phyloP scores from a whole-genome alignment of 2,329 filamentous ascomycete genomes.

The Tolypocladium ophioglossoides region DNA sequence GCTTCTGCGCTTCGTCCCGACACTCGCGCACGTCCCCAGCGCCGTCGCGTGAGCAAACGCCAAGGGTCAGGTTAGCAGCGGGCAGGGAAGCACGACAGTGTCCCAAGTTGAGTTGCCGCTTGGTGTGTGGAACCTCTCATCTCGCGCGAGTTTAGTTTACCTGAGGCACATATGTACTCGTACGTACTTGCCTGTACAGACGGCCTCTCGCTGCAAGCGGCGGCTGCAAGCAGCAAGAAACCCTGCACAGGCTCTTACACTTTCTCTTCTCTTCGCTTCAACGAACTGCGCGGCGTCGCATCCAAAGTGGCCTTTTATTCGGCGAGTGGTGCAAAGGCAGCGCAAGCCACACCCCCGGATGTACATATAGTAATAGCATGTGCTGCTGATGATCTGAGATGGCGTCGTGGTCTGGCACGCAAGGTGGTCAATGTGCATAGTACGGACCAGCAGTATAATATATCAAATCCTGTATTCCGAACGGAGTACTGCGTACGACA shows the following conservation, averaged over 20 bases:
- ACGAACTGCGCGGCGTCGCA: background rate
- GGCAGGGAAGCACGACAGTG: background rate
- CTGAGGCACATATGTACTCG: background rate
- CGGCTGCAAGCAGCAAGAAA: background rate
- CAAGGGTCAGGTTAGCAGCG: background rate
- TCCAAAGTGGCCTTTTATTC: background rate
- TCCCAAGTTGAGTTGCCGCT: background rate
- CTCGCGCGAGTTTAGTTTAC: background rate
- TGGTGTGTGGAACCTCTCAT: background rate
- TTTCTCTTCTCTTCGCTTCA: background rate
- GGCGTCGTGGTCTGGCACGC: no score
- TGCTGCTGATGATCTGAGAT: background rate
- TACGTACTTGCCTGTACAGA: no score
- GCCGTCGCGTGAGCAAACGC: background rate
- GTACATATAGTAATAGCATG: no score
- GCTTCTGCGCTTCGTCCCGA: slow-evolving; percentile 1
- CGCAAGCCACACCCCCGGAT: no score
- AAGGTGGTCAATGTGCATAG: no score
- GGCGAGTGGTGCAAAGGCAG: background rate
- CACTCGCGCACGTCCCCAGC: background rate
- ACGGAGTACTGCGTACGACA: background rate
- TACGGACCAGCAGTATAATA: background rate
- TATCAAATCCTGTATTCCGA: background rate
- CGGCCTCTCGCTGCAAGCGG: background rate
- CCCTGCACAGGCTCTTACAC: background rate